A percentile compares a stretch with the other conserved stretches of the same genome.
Conservation (phyloP, 306 rosid species). For the Prunus fruticosa region DNA sequence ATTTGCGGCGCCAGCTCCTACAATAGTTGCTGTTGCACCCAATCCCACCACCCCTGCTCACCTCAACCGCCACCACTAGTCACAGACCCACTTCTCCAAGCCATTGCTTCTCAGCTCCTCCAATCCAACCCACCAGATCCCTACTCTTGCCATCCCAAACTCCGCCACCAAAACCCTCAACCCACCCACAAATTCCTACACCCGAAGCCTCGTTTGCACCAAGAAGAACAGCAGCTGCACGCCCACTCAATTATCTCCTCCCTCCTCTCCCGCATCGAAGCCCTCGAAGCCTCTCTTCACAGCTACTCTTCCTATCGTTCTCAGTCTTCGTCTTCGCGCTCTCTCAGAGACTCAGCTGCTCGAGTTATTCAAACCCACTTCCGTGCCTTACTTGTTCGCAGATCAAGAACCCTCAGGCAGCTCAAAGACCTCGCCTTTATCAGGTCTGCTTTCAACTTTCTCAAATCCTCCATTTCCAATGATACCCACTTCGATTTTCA, state of each 20-base stretch:
- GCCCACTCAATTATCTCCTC: conserved; percentile 40
- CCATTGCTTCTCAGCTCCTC: conserved; percentile 46
- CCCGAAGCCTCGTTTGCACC: conserved; percentile 11
- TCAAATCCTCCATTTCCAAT: conserved; percentile 50
- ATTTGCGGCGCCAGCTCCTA: conserved; percentile 33
- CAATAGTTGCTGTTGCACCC: conserved; percentile 28
- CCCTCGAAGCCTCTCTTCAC: conserved; percentile 74
- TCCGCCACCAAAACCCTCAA: conserved; percentile 20
- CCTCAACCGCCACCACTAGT: conserved; percentile 25
- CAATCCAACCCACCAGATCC: conserved; percentile 30
- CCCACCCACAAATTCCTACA: conserved; percentile 20
- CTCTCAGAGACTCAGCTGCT: conserved; percentile 73
- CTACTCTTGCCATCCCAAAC: conserved; percentile 16
- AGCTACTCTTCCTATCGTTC: conserved; percentile 22
- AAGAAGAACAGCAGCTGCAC: not conserved
- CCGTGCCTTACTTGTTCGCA: conserved; percentile 80
- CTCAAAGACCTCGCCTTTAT: conserved; percentile 75
- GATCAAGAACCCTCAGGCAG: conserved; percentile 76
- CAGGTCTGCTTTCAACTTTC: conserved; percentile 54
- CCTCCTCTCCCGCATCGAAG: conserved; percentile 69
- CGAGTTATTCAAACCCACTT: conserved; percentile 75
- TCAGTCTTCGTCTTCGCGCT: conserved; percentile 11
- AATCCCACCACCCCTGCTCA: conserved; percentile 27
- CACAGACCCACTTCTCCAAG: conserved; percentile 53
- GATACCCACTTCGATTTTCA: conserved; percentile 42